phyloP scores from a whole-genome alignment of 805 yeast genomes.

The Cyberlindnera mississippiensis region DNA sequence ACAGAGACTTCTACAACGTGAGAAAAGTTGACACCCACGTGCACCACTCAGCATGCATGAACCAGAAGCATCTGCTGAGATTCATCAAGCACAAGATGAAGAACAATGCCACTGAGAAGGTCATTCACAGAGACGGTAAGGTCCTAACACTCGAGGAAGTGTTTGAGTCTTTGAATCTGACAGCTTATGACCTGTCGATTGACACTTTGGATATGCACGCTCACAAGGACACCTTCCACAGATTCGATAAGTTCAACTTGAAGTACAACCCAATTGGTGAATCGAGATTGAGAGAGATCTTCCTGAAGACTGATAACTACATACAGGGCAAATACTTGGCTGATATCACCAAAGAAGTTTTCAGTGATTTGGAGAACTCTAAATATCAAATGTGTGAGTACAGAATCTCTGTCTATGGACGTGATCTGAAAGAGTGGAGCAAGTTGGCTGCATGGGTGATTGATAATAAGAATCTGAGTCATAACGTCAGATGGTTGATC shows the following conservation, averaged over 20 bases:
- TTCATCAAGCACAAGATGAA: constrained; percentile 93
- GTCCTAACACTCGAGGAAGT: constrained; percentile 84
- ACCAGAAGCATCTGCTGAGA: constrained; percentile 91
- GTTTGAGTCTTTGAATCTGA: constrained; percentile 81
- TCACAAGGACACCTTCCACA: constrained; percentile 94
- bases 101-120: constrained; percentile 81
- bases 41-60: constrained; percentile 99
- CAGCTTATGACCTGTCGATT: constrained; percentile 92
- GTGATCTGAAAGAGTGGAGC: constrained; percentile 90
- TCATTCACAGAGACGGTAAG: constrained; percentile 89
- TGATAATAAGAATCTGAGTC: constrained; percentile 86
- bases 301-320: constrained; percentile 91
- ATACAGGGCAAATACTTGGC: constrained; percentile 87
- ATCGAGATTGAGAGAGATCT: constrained; percentile 93
- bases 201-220: constrained; percentile 99
- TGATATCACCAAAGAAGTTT: constrained; percentile 89
- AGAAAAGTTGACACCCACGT: constrained; percentile 98
- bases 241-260: constrained; percentile 95
- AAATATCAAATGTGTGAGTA: constrained; percentile 98
- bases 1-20: constrained; percentile 94
- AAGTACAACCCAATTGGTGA: constrained; percentile 98
- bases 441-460: constrained; percentile 92
- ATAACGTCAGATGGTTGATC: constrained; percentile 94
- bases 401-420: constrained; percentile 91
- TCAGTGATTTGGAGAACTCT: constrained; percentile 89